phyloP scores from a whole-genome alignment of 768 basidiomycete genomes.

The Tephrocybe sp. region DNA sequence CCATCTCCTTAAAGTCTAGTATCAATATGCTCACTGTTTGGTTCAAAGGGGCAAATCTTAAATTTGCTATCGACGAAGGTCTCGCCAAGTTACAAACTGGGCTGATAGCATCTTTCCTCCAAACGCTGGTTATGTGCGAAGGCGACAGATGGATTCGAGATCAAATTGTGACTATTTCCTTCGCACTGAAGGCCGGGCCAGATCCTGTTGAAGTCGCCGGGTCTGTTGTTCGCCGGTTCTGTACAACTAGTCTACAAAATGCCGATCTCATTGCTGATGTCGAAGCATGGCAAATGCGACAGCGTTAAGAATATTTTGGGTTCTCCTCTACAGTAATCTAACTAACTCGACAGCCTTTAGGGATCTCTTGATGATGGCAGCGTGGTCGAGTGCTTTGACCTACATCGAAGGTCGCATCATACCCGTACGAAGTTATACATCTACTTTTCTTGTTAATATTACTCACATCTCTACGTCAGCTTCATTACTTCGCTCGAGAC shows the following conservation, averaged over 20 bases:
- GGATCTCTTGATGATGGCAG: constrained; percentile 78
- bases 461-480: constrained; percentile 23
- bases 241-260: constrained; percentile 82
- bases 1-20: not conserved
- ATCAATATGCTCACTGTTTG: not conserved
- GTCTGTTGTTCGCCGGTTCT: constrained; percentile 77
- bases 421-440: constrained; percentile 49
- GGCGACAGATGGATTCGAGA: constrained; percentile 84
- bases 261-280: constrained; percentile 75
- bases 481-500: constrained; percentile 91
- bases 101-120: constrained; percentile 88
- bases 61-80: constrained; percentile 91
- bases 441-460: not conserved
- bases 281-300: constrained; percentile 92
- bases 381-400: constrained; percentile 69
- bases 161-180: constrained; percentile 61
- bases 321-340: too few species aligned
- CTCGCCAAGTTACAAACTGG: constrained; percentile 76
- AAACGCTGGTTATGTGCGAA: constrained; percentile 95
- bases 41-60: constrained; percentile 66
- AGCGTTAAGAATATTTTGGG: constrained; percentile 11
- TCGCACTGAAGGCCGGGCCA: constrained; percentile 59
- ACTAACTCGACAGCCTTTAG: too few species aligned
- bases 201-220: constrained; percentile 76
- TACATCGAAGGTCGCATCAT: constrained; percentile 59